phyloP scores from a whole-genome alignment of 2,329 filamentous ascomycete genomes.

The Alternaria longipes region DNA sequence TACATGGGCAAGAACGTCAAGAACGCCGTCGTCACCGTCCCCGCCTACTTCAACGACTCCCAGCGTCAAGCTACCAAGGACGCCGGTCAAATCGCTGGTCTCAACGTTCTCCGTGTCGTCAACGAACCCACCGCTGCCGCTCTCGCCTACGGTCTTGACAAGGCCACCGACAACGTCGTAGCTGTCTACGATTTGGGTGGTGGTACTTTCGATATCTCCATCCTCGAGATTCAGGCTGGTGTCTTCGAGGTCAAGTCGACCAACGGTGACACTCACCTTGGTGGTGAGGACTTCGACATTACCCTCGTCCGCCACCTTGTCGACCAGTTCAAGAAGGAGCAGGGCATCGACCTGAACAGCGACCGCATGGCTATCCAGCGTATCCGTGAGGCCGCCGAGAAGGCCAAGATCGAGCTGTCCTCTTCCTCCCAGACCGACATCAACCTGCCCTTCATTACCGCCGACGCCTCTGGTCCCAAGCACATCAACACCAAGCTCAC shows the following conservation, averaged over 20 bases:
- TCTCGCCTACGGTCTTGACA: constrained; percentile 94
- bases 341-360: constrained; percentile 84
- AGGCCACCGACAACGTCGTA: constrained; percentile 87
- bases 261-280: constrained; percentile 97
- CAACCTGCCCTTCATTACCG: constrained; percentile 98
- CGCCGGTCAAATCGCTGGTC: constrained; percentile 92
- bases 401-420: constrained; percentile 98
- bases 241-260: constrained; percentile 99
- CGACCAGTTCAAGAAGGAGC: constrained; percentile 95
- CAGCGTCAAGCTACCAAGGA: constrained; percentile 99
- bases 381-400: constrained; percentile 98
- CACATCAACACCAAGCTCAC: constrained; percentile 98
- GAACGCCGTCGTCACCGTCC: constrained; percentile 96
- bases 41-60: constrained; percentile 98
- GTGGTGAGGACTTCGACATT: constrained; percentile 98
- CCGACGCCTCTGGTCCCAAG: constrained; percentile 93
- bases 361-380: constrained; percentile 99
- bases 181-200: constrained; percentile 98
- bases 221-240: constrained; percentile 96
- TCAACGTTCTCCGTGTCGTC: constrained; percentile 96
- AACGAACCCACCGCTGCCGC: constrained; percentile 98
- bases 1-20: constrained; percentile 91
- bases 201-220: constrained; percentile 99
- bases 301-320: constrained; percentile 92
- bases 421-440: constrained; percentile 96